Evolutionary conservation across 177 flowering plant species (phyloP).

Genomic region (Vitis hybrid): DNA sequence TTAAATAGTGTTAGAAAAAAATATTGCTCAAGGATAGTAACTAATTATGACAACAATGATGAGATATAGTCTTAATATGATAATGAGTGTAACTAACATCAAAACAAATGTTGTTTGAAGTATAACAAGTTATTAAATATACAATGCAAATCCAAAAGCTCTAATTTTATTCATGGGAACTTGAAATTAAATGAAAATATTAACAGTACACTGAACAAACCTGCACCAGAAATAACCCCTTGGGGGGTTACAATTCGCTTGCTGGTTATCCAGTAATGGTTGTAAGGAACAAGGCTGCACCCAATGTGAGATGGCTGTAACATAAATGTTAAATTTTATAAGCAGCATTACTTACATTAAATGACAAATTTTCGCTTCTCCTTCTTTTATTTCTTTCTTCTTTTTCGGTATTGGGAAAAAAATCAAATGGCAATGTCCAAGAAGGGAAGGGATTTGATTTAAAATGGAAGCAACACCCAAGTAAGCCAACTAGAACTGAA

Average conservation of each 20-base stretch:
- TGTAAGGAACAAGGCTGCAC: slow-evolving; percentile 76
- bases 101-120: too few relatives aligned
- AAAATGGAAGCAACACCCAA: background rate
- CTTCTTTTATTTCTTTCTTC: too few relatives aligned
- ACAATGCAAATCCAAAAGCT: background rate
- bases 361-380: too few relatives aligned
- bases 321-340: background rate
- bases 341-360: too few relatives aligned
- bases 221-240: slow-evolving; percentile 85
- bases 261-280: slow-evolving; percentile 78
- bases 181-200: background rate
- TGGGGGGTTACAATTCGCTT: slow-evolving; percentile 75
- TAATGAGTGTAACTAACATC: background rate
- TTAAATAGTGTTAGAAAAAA: too few relatives aligned
- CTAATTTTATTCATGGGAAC: background rate
- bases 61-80: background rate
- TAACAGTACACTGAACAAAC: slow-evolving; percentile 33
- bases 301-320: slow-evolving; percentile 36
- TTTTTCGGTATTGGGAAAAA: too few relatives aligned
- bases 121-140: too few relatives aligned
- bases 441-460: background rate
- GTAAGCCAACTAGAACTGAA: background rate
- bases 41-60: background rate
- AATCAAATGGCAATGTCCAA: too few relatives aligned
- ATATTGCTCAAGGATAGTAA: too few relatives aligned